A percentile compares a stretch with the other conserved stretches of the same genome.
phyloP scores from a whole-genome alignment of 805 yeast species.

The Citeromyces matritensis region DNA sequence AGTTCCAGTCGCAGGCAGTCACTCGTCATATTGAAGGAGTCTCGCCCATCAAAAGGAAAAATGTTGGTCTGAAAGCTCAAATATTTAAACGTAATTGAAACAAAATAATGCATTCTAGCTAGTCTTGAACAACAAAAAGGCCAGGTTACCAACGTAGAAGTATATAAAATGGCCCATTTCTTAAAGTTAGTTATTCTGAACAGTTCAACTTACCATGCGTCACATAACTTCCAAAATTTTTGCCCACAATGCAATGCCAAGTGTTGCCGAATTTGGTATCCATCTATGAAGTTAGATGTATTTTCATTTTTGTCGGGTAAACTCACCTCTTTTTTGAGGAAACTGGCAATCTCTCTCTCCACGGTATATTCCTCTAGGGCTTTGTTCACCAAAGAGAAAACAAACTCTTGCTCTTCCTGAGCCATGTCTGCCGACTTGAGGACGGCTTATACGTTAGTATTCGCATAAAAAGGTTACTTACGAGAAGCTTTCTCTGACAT shows the following conservation, averaged over 20 bases:
- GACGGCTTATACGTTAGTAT: constrained; percentile 6
- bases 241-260: constrained; percentile 77
- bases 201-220: constrained; percentile 31
- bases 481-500: too few species aligned
- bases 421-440: constrained; percentile 16
- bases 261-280: constrained; percentile 53
- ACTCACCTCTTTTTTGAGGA: constrained; percentile 45
- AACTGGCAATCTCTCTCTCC: constrained; percentile 52
- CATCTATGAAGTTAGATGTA: too few species aligned
- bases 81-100: background rate
- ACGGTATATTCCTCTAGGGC: constrained; percentile 26
- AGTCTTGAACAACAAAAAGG: constrained; percentile 57
- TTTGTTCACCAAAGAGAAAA: constrained; percentile 28
- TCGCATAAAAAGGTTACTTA: too few species aligned
- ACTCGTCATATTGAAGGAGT: background rate
- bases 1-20: constrained; percentile 6
- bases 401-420: constrained; percentile 34
- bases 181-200: background rate
- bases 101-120: constrained; percentile 25
- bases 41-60: background rate
- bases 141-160: constrained; percentile 54
- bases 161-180: constrained; percentile 58
- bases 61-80: background rate
- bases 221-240: constrained; percentile 65
- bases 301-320: too few species aligned